Base-by-base conservation (phyloP, 2,329 filamentous ascomycete genomes). In the Fusarium drepaniforme region DNA sequence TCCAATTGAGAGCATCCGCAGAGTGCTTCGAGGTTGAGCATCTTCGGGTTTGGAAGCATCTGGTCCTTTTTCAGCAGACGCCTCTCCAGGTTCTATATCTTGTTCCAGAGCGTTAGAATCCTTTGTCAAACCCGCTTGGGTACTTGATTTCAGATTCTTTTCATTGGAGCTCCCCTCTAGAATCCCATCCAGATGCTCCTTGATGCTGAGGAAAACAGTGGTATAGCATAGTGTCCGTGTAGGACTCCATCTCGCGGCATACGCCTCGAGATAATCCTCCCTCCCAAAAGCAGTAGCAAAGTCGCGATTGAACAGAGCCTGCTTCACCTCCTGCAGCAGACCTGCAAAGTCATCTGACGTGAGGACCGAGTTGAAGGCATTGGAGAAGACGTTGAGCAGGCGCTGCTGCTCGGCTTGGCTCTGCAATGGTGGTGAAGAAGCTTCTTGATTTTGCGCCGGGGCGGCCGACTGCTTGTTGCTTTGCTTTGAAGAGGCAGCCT, bases 211-310 rank as follows among this genome's bases (percentile, higher is more conserved):
- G 42, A 93, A 82, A n/a, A 92, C 83, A 4, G 84, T 80, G n/a
- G 91, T 86, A 83, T 98, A 98, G 73, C 93, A 94, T 63, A 98
- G 85, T 0, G 95, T 93, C 64, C 97, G 88, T 63, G 93, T 93
- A 2, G 96, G 94, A 83, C 95, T 98, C 96, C 96, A 99, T 77
- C 97, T 87, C 64, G 94, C 90, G 11, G 95, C 94, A 85, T 99
- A 99, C 12, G 93, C 94, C 71, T 93, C 90, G 21, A 98, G 88
- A 77, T 93, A 90, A 53, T 93, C 90, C 66, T 90, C 88, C 56
- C 87, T 88, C 1, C 91, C 91, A 84, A 98, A 99, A 0, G 96
- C 96, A 18, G 87, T 85, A 15, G 88, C 88, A 83, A 98, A 98
- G 81, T 98, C 94, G 37, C 97, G 91, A 68, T 93, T 92, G 82